phyloP scores from a whole-genome alignment of 2,329 filamentous ascomycete genomes.

The Fusarium dimerum region DNA sequence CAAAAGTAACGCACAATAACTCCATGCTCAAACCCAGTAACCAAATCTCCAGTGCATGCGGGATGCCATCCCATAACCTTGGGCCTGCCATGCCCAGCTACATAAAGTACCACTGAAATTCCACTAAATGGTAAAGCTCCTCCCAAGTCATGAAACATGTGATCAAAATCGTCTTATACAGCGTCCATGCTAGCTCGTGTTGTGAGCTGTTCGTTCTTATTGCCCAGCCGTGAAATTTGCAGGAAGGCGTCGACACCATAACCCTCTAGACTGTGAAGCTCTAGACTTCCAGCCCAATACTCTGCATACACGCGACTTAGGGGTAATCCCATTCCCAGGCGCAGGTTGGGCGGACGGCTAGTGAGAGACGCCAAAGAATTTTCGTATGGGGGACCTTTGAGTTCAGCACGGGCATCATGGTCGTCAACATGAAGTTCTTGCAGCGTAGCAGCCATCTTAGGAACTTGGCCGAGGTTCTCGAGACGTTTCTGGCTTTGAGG shows the following conservation, averaged over 20 bases:
- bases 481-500: conserved; percentile 75
- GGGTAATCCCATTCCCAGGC: conserved; percentile 89
- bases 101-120: neutral
- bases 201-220: conserved; percentile 94
- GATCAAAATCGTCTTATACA: conserved; percentile 46
- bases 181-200: conserved; percentile 77
- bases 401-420: conserved; percentile 41
- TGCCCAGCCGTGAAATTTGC: conserved; percentile 93
- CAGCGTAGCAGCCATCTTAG: conserved; percentile 89
- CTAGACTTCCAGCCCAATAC: conserved; percentile 93
- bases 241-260: conserved; percentile 96
- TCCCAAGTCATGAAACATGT: conserved; percentile 7
- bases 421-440: conserved; percentile 71
- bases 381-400: conserved; percentile 43
- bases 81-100: neutral
- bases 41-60: neutral
- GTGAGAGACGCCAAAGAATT: conserved; percentile 79
- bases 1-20: conserved; percentile 15
- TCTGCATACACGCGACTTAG: conserved; percentile 94
- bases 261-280: conserved; percentile 89
- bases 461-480: conserved; percentile 83
- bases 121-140: neutral
- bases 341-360: conserved; percentile 79
- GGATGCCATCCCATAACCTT: conserved; percentile 5
- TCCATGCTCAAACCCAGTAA: conserved; percentile 25